phyloP scores from a whole-genome alignment of 345 rosid species.

The Zanthoxylum bungeanum region DNA sequence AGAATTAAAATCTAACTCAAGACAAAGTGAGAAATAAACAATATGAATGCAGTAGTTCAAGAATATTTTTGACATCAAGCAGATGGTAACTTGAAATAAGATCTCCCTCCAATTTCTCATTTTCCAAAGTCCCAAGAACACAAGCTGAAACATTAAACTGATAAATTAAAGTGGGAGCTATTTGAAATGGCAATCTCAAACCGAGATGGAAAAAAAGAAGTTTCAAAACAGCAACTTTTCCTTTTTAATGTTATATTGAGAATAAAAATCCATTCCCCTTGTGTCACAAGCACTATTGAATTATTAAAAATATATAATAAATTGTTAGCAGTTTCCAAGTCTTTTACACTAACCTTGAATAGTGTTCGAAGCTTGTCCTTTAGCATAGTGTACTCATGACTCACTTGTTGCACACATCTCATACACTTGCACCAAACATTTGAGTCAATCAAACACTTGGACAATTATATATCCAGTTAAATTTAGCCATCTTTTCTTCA shows the following conservation, averaged over 20 bases:
- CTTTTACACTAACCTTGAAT: constrained; percentile 46
- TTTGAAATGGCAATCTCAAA: neutral
- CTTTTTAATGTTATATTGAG: neutral
- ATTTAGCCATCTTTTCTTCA: neutral
- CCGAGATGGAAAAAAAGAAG: constrained; percentile 1
- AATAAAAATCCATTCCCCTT: neutral
- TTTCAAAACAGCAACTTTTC: neutral
- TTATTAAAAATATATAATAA: constrained; percentile 3
- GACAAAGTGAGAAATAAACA: constrained; percentile 1
- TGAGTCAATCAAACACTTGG: neutral
- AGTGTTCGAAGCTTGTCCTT: constrained; percentile 65
- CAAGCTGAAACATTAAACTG: neutral
- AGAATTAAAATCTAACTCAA: constrained; percentile 1
- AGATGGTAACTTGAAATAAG: neutral
- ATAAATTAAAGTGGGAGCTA: neutral
- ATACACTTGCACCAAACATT: constrained; percentile 52
- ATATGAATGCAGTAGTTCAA: neutral
- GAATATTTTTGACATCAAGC: neutral
- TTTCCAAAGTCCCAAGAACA: neutral
- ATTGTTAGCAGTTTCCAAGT: neutral
- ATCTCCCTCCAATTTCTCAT: neutral
- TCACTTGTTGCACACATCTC: constrained; percentile 72
- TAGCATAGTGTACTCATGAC: constrained; percentile 45
- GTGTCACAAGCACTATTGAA: neutral
- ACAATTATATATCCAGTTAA: neutral